Evolutionary conservation across 192 early-diverging fungal genomes (phyloP).

Genomic region (Coemansia sp.): DNA sequence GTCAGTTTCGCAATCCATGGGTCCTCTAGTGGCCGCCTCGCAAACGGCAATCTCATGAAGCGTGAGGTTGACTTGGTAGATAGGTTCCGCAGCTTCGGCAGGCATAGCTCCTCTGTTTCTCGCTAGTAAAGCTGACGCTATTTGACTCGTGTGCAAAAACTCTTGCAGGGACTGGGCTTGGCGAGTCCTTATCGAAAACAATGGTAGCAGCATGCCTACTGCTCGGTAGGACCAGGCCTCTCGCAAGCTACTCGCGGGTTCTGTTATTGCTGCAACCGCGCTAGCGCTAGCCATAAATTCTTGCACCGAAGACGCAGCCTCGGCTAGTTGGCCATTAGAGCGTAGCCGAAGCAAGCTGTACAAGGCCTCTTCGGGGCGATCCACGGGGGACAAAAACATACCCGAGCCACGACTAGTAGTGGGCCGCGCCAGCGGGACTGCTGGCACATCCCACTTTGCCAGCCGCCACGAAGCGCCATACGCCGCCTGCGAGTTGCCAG

Average conservation of each 20-base stretch:
- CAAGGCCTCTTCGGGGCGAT: slow-evolving; percentile 31
- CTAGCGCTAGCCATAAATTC: slow-evolving; percentile 24
- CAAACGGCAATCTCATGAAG: slow-evolving; percentile 45
- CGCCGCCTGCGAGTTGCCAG: slow-evolving; percentile 18
- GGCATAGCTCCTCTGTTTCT: slow-evolving; percentile 12
- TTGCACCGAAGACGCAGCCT: slow-evolving; percentile 16
- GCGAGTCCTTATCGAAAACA: slow-evolving; percentile 15
- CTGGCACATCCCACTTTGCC: slow-evolving; percentile 46
- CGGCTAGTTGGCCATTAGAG: slow-evolving; percentile 20
- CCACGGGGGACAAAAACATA: slow-evolving; percentile 11
- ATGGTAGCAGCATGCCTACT: slow-evolving; percentile 33
- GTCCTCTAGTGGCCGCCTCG: not conserved
- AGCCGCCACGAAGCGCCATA: slow-evolving; percentile 52
- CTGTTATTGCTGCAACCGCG: slow-evolving; percentile 27
- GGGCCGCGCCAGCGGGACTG: slow-evolving; percentile 17
- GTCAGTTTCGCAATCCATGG: not conserved
- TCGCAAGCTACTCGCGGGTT: slow-evolving; percentile 10
- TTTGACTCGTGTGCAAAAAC: slow-evolving; percentile 28
- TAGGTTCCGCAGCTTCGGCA: slow-evolving; percentile 18
- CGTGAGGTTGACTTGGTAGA: slow-evolving; percentile 32
- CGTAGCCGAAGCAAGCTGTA: slow-evolving; percentile 45
- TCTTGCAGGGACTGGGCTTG: not conserved
- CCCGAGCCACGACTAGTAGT: not conserved
- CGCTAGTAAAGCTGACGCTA: slow-evolving; percentile 27
- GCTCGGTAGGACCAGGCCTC: slow-evolving; percentile 40